phyloP scores from a whole-genome alignment of 2,329 filamentous ascomycete species.

The Trichoderma guizhouense region DNA sequence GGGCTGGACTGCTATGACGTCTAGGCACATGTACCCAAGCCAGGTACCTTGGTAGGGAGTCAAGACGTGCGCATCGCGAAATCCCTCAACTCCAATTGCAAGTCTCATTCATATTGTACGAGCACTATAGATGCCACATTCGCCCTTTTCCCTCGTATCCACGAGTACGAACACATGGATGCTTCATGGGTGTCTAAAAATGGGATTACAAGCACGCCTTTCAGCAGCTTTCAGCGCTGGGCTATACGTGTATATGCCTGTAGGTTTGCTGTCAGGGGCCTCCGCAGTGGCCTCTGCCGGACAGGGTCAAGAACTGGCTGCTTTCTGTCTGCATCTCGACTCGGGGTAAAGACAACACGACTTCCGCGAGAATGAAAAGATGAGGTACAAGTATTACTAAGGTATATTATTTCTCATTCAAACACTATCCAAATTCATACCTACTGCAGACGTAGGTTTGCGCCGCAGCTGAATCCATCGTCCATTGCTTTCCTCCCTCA shows the following conservation, averaged over 20 bases:
- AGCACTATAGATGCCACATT: neutral
- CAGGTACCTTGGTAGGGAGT: neutral
- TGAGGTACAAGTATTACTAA: neutral
- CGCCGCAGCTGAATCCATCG: neutral
- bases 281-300: neutral
- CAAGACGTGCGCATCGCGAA: neutral
- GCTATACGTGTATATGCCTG: neutral
- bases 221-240: neutral
- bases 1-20: slow-evolving; percentile 3
- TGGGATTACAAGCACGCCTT: neutral
- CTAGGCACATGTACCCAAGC: neutral
- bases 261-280: neutral
- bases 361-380: neutral
- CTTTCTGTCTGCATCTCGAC: neutral
- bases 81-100: neutral
- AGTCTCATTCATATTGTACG: neutral
- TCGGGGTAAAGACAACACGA: neutral
- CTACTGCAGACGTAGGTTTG: neutral
- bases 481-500: neutral
- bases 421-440: neutral
- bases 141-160: neutral
- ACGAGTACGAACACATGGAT: neutral
- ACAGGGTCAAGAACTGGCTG: neutral
- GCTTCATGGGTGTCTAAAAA: neutral
- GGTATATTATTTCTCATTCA: neutral